A percentile compares a stretch with the other conserved stretches of the same genome.
Conservation (phyloP, 441 rosid species). For the Pelargonium australe region DNA sequence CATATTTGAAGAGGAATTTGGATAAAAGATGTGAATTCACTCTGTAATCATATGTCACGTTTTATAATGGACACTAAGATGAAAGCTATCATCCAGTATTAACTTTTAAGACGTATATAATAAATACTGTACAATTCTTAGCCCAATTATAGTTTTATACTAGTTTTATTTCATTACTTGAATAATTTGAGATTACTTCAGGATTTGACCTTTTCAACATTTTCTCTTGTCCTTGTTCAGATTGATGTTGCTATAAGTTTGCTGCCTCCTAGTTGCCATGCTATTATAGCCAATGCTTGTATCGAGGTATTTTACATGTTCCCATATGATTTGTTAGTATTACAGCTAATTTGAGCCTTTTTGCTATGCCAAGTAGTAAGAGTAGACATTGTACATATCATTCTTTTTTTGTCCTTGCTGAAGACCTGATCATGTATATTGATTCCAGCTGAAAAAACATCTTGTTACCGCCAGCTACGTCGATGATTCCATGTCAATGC, state of each 20-base stretch:
- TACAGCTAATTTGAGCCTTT: not conserved
- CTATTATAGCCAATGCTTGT: conserved; percentile 63
- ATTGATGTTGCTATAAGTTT: conserved; percentile 83
- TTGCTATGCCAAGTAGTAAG: not conserved
- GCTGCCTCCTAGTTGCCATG: conserved; percentile 72
- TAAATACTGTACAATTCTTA: not conserved
- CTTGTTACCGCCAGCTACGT: conserved; percentile 93
- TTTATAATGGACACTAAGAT: not conserved
- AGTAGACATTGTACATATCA: not conserved
- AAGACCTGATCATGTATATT: conserved; percentile 15
- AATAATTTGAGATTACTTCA: not conserved
- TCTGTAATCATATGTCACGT: not conserved
- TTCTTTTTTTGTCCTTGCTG: conserved; percentile 15
- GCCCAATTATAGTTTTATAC: not conserved
- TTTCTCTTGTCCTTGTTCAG: conserved; percentile 33
- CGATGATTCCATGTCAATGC: conserved; percentile 56
- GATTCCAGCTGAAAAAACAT: conserved; percentile 70
- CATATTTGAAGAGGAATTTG: conserved; percentile 1
- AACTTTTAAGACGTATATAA: not conserved
- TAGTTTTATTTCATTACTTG: not conserved
- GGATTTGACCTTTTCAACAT: not conserved
- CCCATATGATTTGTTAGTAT: conserved; percentile 5
- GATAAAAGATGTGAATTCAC: not conserved
- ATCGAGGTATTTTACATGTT: conserved; percentile 47
- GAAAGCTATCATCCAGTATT: not conserved